Conservation (phyloP, 148 eudicot genomes). For the Beta vulgaris region DNA sequence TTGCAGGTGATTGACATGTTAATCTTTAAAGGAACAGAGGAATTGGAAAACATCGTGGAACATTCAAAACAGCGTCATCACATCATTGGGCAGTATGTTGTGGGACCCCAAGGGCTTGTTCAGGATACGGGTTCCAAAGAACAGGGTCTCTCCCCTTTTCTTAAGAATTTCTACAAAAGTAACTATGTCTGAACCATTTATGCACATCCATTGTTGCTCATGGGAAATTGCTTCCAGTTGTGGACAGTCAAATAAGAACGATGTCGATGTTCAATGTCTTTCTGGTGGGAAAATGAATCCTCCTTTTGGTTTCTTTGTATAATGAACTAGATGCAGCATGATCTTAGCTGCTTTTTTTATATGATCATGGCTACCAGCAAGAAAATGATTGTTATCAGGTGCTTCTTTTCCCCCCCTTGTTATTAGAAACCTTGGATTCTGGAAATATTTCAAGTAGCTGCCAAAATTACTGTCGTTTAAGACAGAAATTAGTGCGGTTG, state of each 20-base stretch:
- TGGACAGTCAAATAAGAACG: slow-evolving; percentile 36
- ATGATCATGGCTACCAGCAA: background rate
- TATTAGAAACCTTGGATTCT: background rate
- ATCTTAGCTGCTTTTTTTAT: slow-evolving; percentile 4
- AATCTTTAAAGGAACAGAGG: slow-evolving; percentile 81
- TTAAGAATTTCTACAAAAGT: slow-evolving; percentile 60
- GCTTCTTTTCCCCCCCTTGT: background rate
- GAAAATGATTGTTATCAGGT: background rate
- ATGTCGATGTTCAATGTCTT: slow-evolving; percentile 16
- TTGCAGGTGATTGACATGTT: slow-evolving; percentile 88
- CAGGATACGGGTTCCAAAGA: slow-evolving; percentile 60
- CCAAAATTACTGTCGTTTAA: background rate
- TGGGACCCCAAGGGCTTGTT: slow-evolving; percentile 52
- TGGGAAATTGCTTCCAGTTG: slow-evolving; percentile 7
- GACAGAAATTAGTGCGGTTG: slow-evolving; percentile 1
- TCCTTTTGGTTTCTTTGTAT: slow-evolving; percentile 2
- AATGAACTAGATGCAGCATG: slow-evolving; percentile 17
- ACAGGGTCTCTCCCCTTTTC: slow-evolving; percentile 50
- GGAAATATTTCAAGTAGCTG: background rate
- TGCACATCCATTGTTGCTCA: slow-evolving; percentile 7
- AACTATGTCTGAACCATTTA: slow-evolving; percentile 57
- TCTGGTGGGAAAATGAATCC: slow-evolving; percentile 12
- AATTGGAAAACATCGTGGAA: slow-evolving; percentile 66
- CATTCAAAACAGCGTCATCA: slow-evolving; percentile 97
- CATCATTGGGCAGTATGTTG: slow-evolving; percentile 83